Base-by-base conservation (phyloP, 2,329 filamentous ascomycete genomes). In the Fusarium protoensiforme region DNA sequence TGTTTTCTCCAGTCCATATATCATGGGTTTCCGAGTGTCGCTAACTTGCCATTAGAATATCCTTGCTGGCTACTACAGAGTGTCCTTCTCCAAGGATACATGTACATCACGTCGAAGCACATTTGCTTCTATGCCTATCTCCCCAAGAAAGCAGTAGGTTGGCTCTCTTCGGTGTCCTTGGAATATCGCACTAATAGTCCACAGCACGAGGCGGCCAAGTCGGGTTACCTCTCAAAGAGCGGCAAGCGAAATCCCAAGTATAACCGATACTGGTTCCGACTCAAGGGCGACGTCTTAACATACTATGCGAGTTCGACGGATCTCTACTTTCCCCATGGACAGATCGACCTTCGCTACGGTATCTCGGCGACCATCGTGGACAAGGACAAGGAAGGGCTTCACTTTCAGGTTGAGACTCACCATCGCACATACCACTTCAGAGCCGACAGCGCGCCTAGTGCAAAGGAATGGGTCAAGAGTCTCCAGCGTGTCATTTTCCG, bases 81-180 rank as follows among this genome's bases (percentile, higher is more conserved):
- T 79, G 94, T 98, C 51, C 86, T 98, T 33, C 88, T 98, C 10
- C 95, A 98, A 80, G 96, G 96, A 7, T 98, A 96, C 81, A 92
- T 99, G 88, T 98, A 98, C 83, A 94, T 99, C 78, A 98, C 96
- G 0, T 88, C 93, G 69, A 93, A 92, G 76, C 96, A 99, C 80
- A 93, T 98, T 69, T 98, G 95, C 83, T 99, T 98, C 81, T 98
- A 98, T 80, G 95, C 96, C 41, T 98, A 98, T 80, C 88, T 98
- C n/a, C 95, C 95, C 8, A 97, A 95, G 86, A 98, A 96, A 87
- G 91, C 93, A 60, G 93, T 93, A 86, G 83, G 91, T 79, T 24
- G 13, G 4, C 2, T 9, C 62, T 20, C 63, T n/a, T 53, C 9
- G 35, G 5, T 18, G 13, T 11, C 16, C 9, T 48, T 39, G 8